Evolutionary conservation across 2,329 filamentous ascomycete genomes (phyloP).

Genomic region (Tolypocladium album): DNA sequence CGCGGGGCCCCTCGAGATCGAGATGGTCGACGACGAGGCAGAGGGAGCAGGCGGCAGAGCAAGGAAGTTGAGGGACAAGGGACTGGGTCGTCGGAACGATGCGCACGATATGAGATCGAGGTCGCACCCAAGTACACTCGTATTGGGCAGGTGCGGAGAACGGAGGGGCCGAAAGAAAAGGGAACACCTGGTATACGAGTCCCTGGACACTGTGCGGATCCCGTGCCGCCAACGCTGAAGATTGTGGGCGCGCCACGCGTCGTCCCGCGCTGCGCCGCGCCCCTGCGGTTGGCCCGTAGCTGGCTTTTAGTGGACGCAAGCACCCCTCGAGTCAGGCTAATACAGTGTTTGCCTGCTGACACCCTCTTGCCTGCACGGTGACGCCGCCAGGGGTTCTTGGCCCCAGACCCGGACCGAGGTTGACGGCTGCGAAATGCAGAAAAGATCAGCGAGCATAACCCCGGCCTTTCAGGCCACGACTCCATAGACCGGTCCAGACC

Average conservation of each 20-base stretch:
- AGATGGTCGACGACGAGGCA: neutral
- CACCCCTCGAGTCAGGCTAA: neutral
- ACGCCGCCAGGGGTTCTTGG: neutral
- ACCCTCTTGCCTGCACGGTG: neutral
- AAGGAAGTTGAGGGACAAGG: neutral
- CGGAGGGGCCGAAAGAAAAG: neutral
- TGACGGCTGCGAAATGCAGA: neutral
- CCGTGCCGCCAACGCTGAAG: no score
- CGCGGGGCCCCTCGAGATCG: neutral
- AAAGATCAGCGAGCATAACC: neutral
- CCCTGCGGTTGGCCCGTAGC: no score
- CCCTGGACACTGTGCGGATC: no score
- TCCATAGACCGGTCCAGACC: neutral
- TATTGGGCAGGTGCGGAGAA: neutral
- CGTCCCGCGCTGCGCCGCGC: neutral
- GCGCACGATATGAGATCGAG: neutral
- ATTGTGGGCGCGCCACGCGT: neutral
- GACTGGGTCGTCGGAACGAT: neutral
- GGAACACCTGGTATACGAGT: neutral
- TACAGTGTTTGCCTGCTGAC: neutral
- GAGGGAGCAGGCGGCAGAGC: neutral
- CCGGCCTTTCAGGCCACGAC: neutral
- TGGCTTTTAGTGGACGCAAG: no score
- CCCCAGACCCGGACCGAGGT: neutral
- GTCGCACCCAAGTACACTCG: no score